These are phyloP conservation scores for Leucocoprinus leucothites DNA, from an alignment of 768 basidiomycete genomes.

Conservation along the genomic window DNA sequence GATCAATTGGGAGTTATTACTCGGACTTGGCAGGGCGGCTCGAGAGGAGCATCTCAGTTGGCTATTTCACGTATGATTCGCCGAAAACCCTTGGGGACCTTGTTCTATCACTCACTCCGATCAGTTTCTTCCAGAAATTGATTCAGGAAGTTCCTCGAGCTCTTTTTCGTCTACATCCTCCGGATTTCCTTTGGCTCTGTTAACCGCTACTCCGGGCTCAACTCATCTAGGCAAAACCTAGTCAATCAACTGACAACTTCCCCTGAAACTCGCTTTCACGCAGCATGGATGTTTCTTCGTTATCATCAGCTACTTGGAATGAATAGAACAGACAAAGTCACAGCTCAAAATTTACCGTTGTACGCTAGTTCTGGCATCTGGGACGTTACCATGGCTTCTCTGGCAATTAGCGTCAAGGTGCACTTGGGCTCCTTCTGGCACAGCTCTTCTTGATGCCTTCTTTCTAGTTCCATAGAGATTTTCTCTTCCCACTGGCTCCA, in stretches of 20 bases:
- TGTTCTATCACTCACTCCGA: conserved; percentile 13
- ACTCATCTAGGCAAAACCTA: conserved; percentile 27
- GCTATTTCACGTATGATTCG: conserved; percentile 43
- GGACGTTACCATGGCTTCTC: conserved; percentile 57
- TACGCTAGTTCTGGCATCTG: conserved; percentile 39
- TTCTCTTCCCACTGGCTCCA: conserved; percentile 51
- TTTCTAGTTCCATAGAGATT: conserved; percentile 60
- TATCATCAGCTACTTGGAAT: conserved; percentile 39
- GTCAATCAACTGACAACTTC: conserved; percentile 52
- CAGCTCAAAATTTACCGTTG: background rate
- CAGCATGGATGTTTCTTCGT: conserved; percentile 55
- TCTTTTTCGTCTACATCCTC: conserved; percentile 16
- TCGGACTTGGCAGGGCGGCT: conserved; percentile 30
- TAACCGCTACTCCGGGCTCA: conserved; percentile 3
- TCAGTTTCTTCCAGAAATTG: conserved; percentile 16
- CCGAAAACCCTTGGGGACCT: background rate
- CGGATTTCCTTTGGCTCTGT: conserved; percentile 4
- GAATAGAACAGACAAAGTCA: background rate
- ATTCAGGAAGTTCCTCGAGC: conserved; percentile 9
- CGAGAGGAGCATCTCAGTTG: conserved; percentile 37
- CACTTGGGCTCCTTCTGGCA: background rate
- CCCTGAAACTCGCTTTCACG: conserved; percentile 63
- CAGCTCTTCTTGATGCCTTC: background rate
- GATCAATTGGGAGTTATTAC: conserved; percentile 20
- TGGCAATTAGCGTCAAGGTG: conserved; percentile 64